These are phyloP conservation scores for Suillus plorans DNA, from an alignment of 768 basidiomycete species.

Conservation along the genomic window DNA sequence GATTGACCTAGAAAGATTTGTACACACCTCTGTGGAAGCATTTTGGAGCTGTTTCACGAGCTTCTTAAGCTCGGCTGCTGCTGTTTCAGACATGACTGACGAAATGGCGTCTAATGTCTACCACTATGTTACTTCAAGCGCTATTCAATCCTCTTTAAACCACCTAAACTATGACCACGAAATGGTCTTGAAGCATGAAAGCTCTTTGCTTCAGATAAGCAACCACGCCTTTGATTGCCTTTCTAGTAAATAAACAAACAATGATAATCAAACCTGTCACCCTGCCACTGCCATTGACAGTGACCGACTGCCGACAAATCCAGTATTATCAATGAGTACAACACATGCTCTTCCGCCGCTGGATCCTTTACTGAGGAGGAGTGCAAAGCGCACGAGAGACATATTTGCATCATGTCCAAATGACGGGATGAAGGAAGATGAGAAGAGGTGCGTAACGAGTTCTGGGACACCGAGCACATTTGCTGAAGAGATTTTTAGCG, in stretches of 20 bases:
- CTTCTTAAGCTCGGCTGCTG: constrained; percentile 66
- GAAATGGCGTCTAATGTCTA: constrained; percentile 21
- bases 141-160: constrained; percentile 6
- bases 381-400: constrained; percentile 70
- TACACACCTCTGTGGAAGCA: constrained; percentile 56
- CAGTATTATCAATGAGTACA: constrained; percentile 24
- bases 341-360: constrained; percentile 61
- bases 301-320: too few species aligned
- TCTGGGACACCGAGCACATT: neutral
- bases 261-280: constrained; percentile 11
- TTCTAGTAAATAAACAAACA: constrained; percentile 20
- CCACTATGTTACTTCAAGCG: constrained; percentile 10
- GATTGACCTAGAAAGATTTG: constrained; percentile 34
- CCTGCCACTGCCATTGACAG: too few species aligned
- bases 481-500: constrained; percentile 36
- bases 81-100: constrained; percentile 33
- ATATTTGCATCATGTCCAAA: constrained; percentile 68
- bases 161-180: neutral
- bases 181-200: constrained; percentile 1
- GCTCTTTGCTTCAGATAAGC: neutral
- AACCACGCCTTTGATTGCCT: neutral
- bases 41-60: constrained; percentile 78
- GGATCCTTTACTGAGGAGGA: constrained; percentile 59
- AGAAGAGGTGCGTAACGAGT: constrained; percentile 53
- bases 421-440: constrained; percentile 62